A percentile compares a stretch with the other conserved stretches of the same genome.
Conservation (phyloP, 2,329 filamentous ascomycete species). For the Clonostachys rhizophaga region DNA sequence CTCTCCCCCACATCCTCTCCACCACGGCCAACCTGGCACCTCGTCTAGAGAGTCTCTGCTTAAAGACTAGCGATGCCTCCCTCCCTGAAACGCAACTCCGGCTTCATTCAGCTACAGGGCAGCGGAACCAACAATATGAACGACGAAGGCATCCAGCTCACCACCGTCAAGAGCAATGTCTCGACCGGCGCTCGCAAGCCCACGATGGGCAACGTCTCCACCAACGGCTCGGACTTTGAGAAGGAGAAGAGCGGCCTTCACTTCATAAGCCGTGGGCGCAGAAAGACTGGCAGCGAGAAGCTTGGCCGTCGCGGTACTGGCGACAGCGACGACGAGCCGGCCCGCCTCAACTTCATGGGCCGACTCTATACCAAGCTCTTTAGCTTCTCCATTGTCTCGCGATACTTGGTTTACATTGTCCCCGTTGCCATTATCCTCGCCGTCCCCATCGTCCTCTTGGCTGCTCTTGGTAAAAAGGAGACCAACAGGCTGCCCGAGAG, state of each 20-base stretch:
- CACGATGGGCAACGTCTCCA: conserved; percentile 25
- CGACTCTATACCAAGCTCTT: conserved; percentile 61
- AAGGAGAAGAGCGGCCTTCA: conserved; percentile 33
- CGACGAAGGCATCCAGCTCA: conserved; percentile 47
- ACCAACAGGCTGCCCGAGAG: conserved; percentile 29
- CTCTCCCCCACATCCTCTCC: too few species aligned
- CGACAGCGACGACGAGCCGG: conserved; percentile 50
- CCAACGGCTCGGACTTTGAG: conserved; percentile 23
- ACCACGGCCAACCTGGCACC: too few species aligned
- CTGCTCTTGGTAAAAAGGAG: too few species aligned
- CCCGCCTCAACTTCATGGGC: conserved; percentile 60
- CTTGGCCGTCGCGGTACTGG: conserved; percentile 37
- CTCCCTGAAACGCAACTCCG: conserved; percentile 17
- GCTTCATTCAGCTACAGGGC: conserved; percentile 37
- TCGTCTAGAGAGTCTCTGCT: too few species aligned
- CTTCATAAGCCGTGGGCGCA: conserved; percentile 33
- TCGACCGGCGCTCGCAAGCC: conserved; percentile 49
- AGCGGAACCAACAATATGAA: conserved; percentile 25
- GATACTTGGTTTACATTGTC: conserved; percentile 64
- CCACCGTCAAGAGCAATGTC: conserved; percentile 48
- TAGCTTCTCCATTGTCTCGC: conserved; percentile 56
- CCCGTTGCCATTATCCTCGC: conserved; percentile 59
- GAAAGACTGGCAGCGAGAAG: conserved; percentile 35
- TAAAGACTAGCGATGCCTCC: too few species aligned
- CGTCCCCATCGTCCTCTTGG: conserved; percentile 50